Conservation (phyloP, 2,329 filamentous ascomycete species). For the Phialemonium atrogriseum region DNA sequence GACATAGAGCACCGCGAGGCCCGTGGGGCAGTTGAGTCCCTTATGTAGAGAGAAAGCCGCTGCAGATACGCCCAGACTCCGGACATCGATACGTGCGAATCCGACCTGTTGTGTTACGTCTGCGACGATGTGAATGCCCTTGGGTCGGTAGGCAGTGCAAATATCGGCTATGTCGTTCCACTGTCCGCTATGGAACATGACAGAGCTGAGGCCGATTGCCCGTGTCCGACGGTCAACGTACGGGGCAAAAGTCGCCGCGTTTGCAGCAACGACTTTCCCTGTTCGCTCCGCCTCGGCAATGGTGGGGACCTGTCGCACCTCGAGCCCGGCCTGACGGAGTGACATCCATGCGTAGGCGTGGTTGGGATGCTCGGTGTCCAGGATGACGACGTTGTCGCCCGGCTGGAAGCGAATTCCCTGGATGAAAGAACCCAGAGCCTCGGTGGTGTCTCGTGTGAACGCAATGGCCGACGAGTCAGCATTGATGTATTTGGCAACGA, state of each 20-base stretch:
- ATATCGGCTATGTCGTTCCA: conserved; percentile 20
- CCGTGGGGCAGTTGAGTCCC: conserved; percentile 21
- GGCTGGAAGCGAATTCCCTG: conserved; percentile 12
- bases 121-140: conserved; percentile 21
- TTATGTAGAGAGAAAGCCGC: conserved; percentile 24
- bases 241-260: conserved; percentile 17
- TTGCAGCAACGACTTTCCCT: conserved; percentile 7
- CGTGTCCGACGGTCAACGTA: conserved; percentile 20
- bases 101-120: conserved; percentile 25
- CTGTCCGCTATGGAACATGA: conserved; percentile 25
- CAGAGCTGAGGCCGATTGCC: conserved; percentile 21
- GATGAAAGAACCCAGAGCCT: conserved; percentile 20
- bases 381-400: conserved; percentile 23
- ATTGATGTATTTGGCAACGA: conserved; percentile 20
- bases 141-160: conserved; percentile 14
- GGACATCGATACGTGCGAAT: conserved; percentile 19
- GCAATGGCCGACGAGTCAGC: conserved; percentile 15
- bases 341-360: conserved; percentile 21
- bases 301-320: conserved; percentile 19
- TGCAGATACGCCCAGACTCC: conserved; percentile 17
- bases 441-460: conserved; percentile 24
- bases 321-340: conserved; percentile 16
- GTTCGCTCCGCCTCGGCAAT: conserved; percentile 3
- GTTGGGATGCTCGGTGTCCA: conserved; percentile 24
- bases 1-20: conserved; percentile 21